Conservation (phyloP, 1,284 basidiomycete genomes). For the Limonomyces culmigenus region DNA sequence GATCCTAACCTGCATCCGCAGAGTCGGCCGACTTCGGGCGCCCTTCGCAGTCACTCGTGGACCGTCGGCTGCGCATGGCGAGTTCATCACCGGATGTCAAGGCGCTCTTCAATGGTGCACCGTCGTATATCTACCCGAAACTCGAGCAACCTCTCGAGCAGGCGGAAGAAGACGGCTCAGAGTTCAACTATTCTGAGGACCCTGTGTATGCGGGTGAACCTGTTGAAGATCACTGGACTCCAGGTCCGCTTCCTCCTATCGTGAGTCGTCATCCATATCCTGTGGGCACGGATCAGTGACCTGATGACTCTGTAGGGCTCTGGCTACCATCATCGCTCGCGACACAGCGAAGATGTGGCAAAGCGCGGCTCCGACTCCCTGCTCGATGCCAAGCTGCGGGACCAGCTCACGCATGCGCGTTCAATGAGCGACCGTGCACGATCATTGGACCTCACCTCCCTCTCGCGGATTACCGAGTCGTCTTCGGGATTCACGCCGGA, state of each 20-base stretch:
- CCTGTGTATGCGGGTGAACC: neutral
- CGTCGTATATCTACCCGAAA: conserved; percentile 52
- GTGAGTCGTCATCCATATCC: conserved; percentile 24
- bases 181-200: too few species aligned
- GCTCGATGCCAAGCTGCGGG: conserved; percentile 74
- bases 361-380: conserved; percentile 81
- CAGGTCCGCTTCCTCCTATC: conserved; percentile 57
- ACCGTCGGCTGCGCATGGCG: conserved; percentile 65
- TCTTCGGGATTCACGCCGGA: conserved; percentile 48
- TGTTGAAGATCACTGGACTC: conserved; percentile 50
- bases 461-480: conserved; percentile 59
- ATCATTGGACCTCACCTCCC: conserved; percentile 65
- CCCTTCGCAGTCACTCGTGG: conserved; percentile 49
- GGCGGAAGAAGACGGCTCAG: conserved; percentile 16
- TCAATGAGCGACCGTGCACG: conserved; percentile 67
- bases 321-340: conserved; percentile 37
- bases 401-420: conserved; percentile 56
- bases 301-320: conserved; percentile 29
- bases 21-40: conserved; percentile 64
- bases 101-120: conserved; percentile 75
- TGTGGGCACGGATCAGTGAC: neutral
- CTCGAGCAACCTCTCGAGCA: conserved; percentile 50
- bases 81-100: conserved; percentile 91
- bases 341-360: conserved; percentile 53
- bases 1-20: conserved; percentile 11